Percentiles rank a stretch among this genome's conserved stretches.
Conservation (phyloP, 768 basidiomycete species). For the Leccinum subgranulosum region DNA sequence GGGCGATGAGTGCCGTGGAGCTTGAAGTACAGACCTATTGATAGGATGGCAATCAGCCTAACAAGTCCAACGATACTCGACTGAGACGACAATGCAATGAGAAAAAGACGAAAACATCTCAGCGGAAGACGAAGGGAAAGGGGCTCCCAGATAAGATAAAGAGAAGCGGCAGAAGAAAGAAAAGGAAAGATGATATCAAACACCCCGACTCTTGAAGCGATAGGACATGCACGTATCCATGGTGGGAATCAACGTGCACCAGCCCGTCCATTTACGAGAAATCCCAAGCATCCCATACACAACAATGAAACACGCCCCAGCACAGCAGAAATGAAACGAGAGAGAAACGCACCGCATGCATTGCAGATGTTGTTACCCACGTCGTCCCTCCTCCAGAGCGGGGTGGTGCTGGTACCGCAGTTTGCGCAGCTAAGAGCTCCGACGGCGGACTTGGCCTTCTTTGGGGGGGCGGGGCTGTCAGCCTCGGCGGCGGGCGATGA, state of each 20-base stretch:
- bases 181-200: slow-evolving; percentile 19
- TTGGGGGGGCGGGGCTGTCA: slow-evolving; percentile 28
- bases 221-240: slow-evolving; percentile 14
- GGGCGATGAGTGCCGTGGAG: slow-evolving; percentile 96
- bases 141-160: slow-evolving; percentile 26
- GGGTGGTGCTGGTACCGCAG: slow-evolving; percentile 87
- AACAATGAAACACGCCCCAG: slow-evolving; percentile 20
- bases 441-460: slow-evolving; percentile 43
- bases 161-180: slow-evolving; percentile 8
- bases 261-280: slow-evolving; percentile 23
- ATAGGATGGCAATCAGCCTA: slow-evolving; percentile 17
- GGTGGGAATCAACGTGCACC: slow-evolving; percentile 22
- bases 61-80: not conserved
- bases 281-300: not conserved
- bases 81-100: not conserved
- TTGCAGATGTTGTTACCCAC: slow-evolving; percentile 94
- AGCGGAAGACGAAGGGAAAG: slow-evolving; percentile 13
- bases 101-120: not conserved
- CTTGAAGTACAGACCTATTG: slow-evolving; percentile 92
- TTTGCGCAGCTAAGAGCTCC: slow-evolving; percentile 84
- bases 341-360: slow-evolving; percentile 74
- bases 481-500: slow-evolving; percentile 33
- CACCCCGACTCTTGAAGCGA: slow-evolving; percentile 17
- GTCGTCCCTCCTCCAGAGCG: slow-evolving; percentile 86
- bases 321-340: slow-evolving; percentile 26